Evolutionary conservation across 2,329 filamentous ascomycete species (phyloP).

Genomic region (Keithomyces neogunnii): DNA sequence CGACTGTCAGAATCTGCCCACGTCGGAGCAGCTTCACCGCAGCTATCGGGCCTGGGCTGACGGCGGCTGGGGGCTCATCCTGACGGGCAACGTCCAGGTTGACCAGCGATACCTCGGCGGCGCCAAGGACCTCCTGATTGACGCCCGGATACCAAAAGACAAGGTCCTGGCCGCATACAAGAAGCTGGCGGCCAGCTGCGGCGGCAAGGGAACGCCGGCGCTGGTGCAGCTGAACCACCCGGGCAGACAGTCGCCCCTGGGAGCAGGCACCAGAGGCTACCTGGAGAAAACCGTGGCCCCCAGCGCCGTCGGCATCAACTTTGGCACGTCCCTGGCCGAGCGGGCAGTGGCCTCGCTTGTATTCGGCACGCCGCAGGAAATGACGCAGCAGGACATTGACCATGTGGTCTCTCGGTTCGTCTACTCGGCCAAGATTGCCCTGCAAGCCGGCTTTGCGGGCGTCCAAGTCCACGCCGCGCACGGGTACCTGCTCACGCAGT

Average conservation of each 20-base stretch:
- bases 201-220: slow-evolving; percentile 24
- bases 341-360: slow-evolving; percentile 22
- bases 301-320: slow-evolving; percentile 31
- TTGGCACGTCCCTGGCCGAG: slow-evolving; percentile 30
- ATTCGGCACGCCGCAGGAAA: slow-evolving; percentile 47
- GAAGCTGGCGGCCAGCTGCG: slow-evolving; percentile 23
- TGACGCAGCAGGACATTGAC: slow-evolving; percentile 46
- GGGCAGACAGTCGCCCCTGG: slow-evolving; percentile 33
- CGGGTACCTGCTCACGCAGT: slow-evolving; percentile 50
- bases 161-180: slow-evolving; percentile 28
- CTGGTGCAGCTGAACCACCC: slow-evolving; percentile 40
- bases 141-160: slow-evolving; percentile 17
- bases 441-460: slow-evolving; percentile 37
- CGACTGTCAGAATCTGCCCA: slow-evolving; percentile 32
- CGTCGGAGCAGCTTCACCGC: slow-evolving; percentile 14
- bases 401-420: slow-evolving; percentile 44
- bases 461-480: slow-evolving; percentile 42
- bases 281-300: slow-evolving; percentile 33
- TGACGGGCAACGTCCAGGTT: slow-evolving; percentile 43
- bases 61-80: slow-evolving; percentile 42
- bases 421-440: slow-evolving; percentile 37
- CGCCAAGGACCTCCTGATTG: slow-evolving; percentile 24
- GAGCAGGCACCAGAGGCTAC: slow-evolving; percentile 26
- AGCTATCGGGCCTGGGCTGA: slow-evolving; percentile 45
- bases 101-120: slow-evolving; percentile 28